Evolutionary conservation across 768 basidiomycete species (phyloP).

Genomic region (Sporobolomyces roseus): DNA sequence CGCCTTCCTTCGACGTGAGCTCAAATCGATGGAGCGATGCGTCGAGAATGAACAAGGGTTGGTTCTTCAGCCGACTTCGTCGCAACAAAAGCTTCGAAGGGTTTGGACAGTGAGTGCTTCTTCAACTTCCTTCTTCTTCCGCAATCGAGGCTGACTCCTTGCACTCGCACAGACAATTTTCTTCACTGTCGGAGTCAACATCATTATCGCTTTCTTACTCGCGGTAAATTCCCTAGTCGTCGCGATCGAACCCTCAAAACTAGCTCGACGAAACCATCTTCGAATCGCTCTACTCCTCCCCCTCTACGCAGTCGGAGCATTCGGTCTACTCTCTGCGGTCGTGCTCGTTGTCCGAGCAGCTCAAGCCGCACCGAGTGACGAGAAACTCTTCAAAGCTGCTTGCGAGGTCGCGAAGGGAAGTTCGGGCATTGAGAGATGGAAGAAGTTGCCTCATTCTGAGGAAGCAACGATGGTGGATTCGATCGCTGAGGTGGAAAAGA

Average conservation of each 20-base stretch:
- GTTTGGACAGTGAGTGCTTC: not conserved
- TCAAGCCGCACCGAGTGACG: conserved; percentile 5
- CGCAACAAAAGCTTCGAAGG: not conserved
- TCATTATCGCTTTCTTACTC: conserved; percentile 1
- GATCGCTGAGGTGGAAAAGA: not conserved
- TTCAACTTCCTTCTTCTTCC: not conserved
- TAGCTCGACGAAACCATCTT: not conserved
- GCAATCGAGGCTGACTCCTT: not conserved
- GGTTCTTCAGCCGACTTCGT: not conserved
- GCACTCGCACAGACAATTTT: not conserved
- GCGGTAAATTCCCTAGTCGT: conserved; percentile 5
- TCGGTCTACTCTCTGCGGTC: not conserved
- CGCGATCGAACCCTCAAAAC: not conserved
- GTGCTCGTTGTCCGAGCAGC: conserved; percentile 5
- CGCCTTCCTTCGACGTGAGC: not conserved
- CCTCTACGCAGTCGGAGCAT: not conserved
- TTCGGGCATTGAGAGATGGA: not conserved
- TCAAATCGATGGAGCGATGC: not conserved
- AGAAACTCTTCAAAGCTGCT: not conserved
- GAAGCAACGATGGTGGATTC: conserved; percentile 6
- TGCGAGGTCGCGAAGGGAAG: not conserved
- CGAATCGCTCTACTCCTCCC: not conserved
- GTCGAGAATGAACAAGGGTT: not conserved
- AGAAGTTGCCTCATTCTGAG: not conserved
- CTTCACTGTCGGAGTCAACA: conserved; percentile 3